A percentile compares a stretch with the other conserved stretches of the same genome.
These are phyloP conservation scores for Claviceps cyperi DNA, from an alignment of 2,329 filamentous ascomycete species.

Conservation along the genomic window DNA sequence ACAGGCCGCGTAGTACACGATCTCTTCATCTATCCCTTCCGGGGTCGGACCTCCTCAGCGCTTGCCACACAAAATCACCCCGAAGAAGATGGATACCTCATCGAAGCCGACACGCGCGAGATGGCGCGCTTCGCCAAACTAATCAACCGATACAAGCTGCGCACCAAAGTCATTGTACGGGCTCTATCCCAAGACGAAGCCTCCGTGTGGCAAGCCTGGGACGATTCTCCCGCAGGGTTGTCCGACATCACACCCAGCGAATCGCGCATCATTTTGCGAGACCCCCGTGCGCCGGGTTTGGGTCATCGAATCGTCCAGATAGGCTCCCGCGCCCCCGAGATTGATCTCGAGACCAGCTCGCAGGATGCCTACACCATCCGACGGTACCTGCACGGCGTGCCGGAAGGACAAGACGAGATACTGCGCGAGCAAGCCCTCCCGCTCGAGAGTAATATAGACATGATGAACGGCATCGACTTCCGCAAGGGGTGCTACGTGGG, in stretches of 20 bases:
- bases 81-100: constrained; percentile 36
- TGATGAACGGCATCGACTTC: constrained; percentile 77
- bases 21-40: constrained; percentile 69
- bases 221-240: constrained; percentile 23
- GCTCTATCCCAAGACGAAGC: constrained; percentile 50
- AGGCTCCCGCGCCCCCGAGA: constrained; percentile 16
- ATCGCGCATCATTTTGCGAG: constrained; percentile 26
- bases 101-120: constrained; percentile 68
- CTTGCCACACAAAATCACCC: constrained; percentile 9
- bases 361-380: constrained; percentile 56
- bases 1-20: constrained; percentile 76
- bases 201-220: constrained; percentile 63
- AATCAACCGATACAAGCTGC: constrained; percentile 72
- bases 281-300: constrained; percentile 40
- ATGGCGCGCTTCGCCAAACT: constrained; percentile 50
- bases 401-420: constrained; percentile 77
- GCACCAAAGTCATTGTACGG: constrained; percentile 61
- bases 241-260: neutral
- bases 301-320: constrained; percentile 34
- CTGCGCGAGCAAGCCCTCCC: constrained; percentile 57
- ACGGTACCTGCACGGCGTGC: constrained; percentile 64
- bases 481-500: constrained; percentile 94
- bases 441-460: constrained; percentile 79
- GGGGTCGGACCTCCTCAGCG: constrained; percentile 12
- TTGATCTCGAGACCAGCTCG: constrained; percentile 31